These are phyloP conservation scores for Iodosphaeria phyllophila DNA, from an alignment of 2,329 filamentous ascomycete species.

Conservation along the genomic window DNA sequence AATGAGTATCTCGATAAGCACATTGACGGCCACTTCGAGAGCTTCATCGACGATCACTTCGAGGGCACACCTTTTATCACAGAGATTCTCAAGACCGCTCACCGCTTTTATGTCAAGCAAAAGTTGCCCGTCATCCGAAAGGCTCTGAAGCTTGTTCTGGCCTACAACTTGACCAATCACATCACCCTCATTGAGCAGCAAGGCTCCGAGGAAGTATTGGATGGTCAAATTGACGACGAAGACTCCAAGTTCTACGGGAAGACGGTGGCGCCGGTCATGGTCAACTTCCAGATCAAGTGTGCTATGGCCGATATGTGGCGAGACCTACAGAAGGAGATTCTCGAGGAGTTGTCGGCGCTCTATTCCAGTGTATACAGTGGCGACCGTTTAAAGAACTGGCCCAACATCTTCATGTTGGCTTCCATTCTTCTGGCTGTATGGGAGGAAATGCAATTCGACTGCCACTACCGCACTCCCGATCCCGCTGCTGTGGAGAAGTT, in stretches of 20 bases:
- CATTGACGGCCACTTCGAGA: constrained; percentile 79
- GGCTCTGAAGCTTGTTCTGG: constrained; percentile 82
- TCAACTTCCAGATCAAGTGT: constrained; percentile 99
- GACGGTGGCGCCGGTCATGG: constrained; percentile 89
- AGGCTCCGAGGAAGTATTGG: constrained; percentile 57
- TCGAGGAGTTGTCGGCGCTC: constrained; percentile 78
- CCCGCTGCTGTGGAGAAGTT: constrained; percentile 76
- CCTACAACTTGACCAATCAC: constrained; percentile 88
- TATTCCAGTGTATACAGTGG: constrained; percentile 98
- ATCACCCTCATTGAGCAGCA: constrained; percentile 88
- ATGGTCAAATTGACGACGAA: constrained; percentile 72
- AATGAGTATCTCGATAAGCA: constrained; percentile 92
- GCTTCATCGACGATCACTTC: constrained; percentile 90
- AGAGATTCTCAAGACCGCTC: constrained; percentile 88
- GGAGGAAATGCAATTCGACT: constrained; percentile 99
- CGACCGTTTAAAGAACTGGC: constrained; percentile 97
- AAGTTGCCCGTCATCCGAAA: constrained; percentile 83
- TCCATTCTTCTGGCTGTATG: constrained; percentile 85
- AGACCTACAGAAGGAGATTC: constrained; percentile 85
- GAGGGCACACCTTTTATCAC: constrained; percentile 90
- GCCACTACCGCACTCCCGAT: constrained; percentile 85
- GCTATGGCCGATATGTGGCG: constrained; percentile 97
- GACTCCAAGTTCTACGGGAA: constrained; percentile 78
- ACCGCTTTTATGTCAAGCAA: constrained; percentile 81
- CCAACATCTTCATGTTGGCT: constrained; percentile 93